Evolutionary conservation across 805 yeast genomes (phyloP), one percentile per base, ranked within the genome.

Genomic region (Brettanomyces bruxellensis): DNA sequence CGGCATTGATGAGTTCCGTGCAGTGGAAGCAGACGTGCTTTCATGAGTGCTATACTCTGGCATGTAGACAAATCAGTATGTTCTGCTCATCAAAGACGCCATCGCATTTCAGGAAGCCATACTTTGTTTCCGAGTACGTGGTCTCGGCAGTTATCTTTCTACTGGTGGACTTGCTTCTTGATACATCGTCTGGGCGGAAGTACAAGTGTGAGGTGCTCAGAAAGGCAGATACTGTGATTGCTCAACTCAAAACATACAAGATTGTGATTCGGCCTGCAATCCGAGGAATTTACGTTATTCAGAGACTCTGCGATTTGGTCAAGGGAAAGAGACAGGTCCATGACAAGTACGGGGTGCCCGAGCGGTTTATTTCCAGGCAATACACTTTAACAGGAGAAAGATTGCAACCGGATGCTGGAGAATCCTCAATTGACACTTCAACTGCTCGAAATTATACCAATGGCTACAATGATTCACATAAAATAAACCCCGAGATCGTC

Each of bases 231-330:
- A 50, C 44, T 38, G 39, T 55, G 8, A 23, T 58, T 1, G 56
- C 56, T 3, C 49, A 57, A 4, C 48, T 62, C 14, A 51, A 53
- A 11, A 49, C 61, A 4, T 58, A 56, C 40, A 56, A 49, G 40
- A 52, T 48, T 14, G 50, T 55, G 4, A 51, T 59, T 43, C 53
- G 64, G 34, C 62, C 64, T 14, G 65, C 66, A 3, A 43, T 56
- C 5, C 50, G 66, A n/a, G 66, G 62, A 2, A 35, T 56, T 1
- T 61, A 59, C 42, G 58, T 61, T 25, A 48, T 61, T 4, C 59
- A 58, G 25, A 56, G 53, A 34, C 43, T 62, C 5, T 45, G 56
- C 32, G 45, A 41, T 25, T 49, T 59, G 36, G 45, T 57, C 49
- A 34, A 48, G 2, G 51, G 55, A 18, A 47, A 51, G 32, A 28